Conservation (phyloP, 768 basidiomycete species). For the Leccinum subgranulosum region DNA sequence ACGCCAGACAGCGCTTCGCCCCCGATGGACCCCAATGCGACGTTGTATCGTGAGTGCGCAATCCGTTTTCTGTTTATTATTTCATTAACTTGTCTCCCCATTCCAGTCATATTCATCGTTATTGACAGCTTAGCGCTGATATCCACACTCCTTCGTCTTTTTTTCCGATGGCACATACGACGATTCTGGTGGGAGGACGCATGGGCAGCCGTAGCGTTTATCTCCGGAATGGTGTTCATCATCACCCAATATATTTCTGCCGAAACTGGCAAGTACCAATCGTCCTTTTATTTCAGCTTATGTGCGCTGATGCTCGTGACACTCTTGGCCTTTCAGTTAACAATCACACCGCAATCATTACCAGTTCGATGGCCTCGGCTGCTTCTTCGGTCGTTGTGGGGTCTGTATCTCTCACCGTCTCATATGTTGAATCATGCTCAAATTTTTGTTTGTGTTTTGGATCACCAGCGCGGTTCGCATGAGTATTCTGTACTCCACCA, state of each 20-base stretch:
- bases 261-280: not conserved
- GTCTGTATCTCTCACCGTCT: not conserved
- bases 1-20: not conserved
- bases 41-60: not conserved
- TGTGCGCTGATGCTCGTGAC: not conserved
- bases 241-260: not conserved
- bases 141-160: constrained; percentile 16
- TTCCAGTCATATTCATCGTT: constrained; percentile 5
- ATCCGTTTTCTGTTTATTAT: not conserved
- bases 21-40: not conserved
- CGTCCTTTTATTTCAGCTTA: not conserved
- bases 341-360: not conserved
- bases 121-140: constrained; percentile 2
- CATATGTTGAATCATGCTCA: not conserved
- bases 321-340: not conserved
- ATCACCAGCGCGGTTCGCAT: not conserved
- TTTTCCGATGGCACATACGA: constrained; percentile 12
- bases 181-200: not conserved
- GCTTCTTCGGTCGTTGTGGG: not conserved
- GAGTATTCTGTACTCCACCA: not conserved
- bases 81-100: not conserved
- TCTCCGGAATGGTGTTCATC: not conserved
- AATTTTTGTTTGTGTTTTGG: not conserved
- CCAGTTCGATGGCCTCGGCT: not conserved
- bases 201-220: constrained; percentile 13